Evolutionary conservation across 768 basidiomycete species (phyloP).

Genomic region (Tulasnella sp.): DNA sequence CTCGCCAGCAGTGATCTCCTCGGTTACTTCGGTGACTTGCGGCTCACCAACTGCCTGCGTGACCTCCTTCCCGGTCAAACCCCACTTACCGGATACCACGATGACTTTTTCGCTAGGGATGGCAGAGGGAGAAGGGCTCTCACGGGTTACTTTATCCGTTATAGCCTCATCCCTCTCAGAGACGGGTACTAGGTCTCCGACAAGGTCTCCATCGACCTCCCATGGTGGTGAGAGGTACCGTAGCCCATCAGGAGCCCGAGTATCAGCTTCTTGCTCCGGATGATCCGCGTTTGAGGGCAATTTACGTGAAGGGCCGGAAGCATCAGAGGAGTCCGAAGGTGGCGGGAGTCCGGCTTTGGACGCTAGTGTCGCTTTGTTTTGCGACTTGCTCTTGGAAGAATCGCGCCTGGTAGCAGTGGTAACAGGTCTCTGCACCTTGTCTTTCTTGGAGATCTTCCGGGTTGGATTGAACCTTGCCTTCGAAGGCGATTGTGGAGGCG

Average conservation of each 20-base stretch:
- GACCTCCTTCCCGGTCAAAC: background rate
- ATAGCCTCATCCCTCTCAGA: background rate
- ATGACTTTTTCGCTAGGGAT: background rate
- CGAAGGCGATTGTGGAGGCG: background rate
- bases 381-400: background rate
- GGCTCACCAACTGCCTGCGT: background rate
- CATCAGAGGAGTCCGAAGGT: background rate
- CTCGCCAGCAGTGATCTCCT: background rate
- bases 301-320: background rate
- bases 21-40: background rate
- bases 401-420: background rate
- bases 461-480: too few species aligned
- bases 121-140: background rate
- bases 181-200: slow-evolving; percentile 11
- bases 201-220: slow-evolving; percentile 8
- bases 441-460: background rate
- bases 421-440: background rate
- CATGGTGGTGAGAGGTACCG: slow-evolving; percentile 21
- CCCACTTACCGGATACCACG: slow-evolving; percentile 11
- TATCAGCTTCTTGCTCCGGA: background rate
- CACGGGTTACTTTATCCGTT: background rate
- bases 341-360: background rate
- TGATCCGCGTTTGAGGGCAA: background rate
- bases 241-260: background rate
- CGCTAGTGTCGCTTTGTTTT: background rate